Evolutionary conservation across 2,329 filamentous ascomycete genomes (phyloP), one percentile per base, ranked within the genome.

Genomic region (Akanthomyces uredinophilus): DNA sequence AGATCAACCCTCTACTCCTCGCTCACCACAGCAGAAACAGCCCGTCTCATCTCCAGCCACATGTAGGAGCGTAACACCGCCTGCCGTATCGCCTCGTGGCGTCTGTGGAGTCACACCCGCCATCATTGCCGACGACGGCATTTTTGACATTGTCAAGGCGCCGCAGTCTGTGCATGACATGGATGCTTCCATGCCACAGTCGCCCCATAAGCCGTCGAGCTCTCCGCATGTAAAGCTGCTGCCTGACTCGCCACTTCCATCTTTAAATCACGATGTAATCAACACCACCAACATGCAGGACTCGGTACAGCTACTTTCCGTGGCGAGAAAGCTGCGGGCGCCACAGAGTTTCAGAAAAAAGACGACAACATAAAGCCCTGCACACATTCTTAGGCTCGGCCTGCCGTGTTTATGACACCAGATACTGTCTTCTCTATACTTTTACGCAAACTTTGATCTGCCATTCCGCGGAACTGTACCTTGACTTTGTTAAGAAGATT

Each of bases 251-350:
- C n/a, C 43, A 11, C 43, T 29, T 16, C 13, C 44, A 27, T 39
- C 44, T 24, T 37, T 43, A 13, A 39, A 7, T 16, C 13, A 6
- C 71, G 56, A 64, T 64, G 3, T 72, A 72, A 47, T 24, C 8
- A 18, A 70, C 67, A 24, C 70, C 70, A 60, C 65, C 60, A 35
- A 64, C 58, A 54, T 29, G n/a, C 58, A 54, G 43, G 50, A 49
- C 14, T 54, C 49, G 37, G 56, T 51, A 5, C 44, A 29, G 32
- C 22, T 59, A 3, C 18, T 49, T 6, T 57, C 54, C 14, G 29
- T 37, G 14, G 44, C 39, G 11, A 8, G 32, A 35, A 35, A 35
- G 32, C 32, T 11, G 32, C 32, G 11, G 32, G 11, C 32, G 32
- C 32, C 10, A 35, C 7, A 35, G 32, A 35, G 6, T 35, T 35